phyloP scores from a whole-genome alignment of 2,329 filamentous ascomycete genomes.

The Exophiala calicioides region DNA sequence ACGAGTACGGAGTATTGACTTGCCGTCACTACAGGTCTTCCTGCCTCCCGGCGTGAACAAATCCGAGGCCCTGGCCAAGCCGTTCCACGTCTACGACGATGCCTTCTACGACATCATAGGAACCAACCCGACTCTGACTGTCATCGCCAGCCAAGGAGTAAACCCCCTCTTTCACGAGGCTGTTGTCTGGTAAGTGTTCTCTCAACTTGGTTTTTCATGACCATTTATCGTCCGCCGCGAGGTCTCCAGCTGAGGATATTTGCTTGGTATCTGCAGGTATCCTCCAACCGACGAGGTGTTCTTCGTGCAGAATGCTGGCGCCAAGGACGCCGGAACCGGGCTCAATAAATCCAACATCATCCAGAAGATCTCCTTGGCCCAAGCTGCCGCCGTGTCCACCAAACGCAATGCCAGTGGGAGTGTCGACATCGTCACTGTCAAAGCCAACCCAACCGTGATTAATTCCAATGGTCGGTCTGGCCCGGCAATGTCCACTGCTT shows the following conservation, averaged over 20 bases:
- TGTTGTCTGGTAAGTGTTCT: conserved; percentile 51
- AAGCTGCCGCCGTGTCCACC: conserved; percentile 43
- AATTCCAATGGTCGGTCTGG: conserved; percentile 45
- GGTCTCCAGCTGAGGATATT: too few relatives aligned
- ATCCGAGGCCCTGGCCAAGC: conserved; percentile 36
- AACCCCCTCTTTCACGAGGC: conserved; percentile 59
- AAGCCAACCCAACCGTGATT: conserved; percentile 47
- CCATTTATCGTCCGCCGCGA: too few relatives aligned
- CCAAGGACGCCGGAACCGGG: conserved; percentile 50
- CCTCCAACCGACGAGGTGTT: conserved; percentile 55
- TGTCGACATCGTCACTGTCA: conserved; percentile 47
- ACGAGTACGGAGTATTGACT: neutral
- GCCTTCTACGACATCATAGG: conserved; percentile 56
- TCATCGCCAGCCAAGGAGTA: conserved; percentile 48
- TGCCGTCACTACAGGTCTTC: conserved; percentile 37
- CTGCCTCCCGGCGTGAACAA: conserved; percentile 48
- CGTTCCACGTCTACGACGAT: conserved; percentile 53
- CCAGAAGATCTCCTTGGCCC: conserved; percentile 51
- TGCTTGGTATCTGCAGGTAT: conserved; percentile 34
- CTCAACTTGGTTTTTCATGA: neutral
- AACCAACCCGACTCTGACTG: conserved; percentile 50
- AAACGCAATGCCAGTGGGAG: conserved; percentile 42
- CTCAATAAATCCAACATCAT: conserved; percentile 55
- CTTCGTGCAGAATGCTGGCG: conserved; percentile 57
- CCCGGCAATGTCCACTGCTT: conserved; percentile 28